Base-by-base conservation (phyloP, 2,329 filamentous ascomycete species). In the Penicillium sp. region DNA sequence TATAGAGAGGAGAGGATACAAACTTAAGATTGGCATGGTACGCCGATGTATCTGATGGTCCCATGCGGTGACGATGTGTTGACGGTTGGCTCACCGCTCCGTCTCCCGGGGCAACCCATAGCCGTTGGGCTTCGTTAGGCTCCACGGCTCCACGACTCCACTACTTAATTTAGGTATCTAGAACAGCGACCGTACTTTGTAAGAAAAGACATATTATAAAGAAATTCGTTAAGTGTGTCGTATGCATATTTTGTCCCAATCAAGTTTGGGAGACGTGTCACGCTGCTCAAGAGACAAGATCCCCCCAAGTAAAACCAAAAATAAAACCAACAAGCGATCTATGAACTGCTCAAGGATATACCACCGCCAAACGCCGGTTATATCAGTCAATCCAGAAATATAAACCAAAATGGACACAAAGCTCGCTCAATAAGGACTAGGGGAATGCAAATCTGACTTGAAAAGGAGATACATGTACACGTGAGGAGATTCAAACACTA, bases 381-480 rank as follows among this genome's bases (percentile, higher is more conserved):
- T 33, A 52, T 29, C 29, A 35, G 23, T 1, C 33, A 26, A 35
- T 27, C 46, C n/a, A 26, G 50, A 48, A 45, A 19, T 25, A 37
- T 42, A 54, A 48, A 23, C 39, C 26, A 45, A 9, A 27, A 21
- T 4, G 7, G 3, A 14, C 26, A 44, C n/a, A 21, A 46, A 44
- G 33, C 10, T 33, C 37, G 50, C 50, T 53, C 16, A 19, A 19
- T 13, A 37, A 19, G 39, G 16, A 39, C 44, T 31, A 21, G 29
- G 13, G 27, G n/a, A 54, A 61, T 62, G 55, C 53, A 56, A 57
- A 37, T 29, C 16, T 13, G 23, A 37, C 54, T 25, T 31, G 53
- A 50, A 55, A 46, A 51, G 21, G 29, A 58, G 47, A 62, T 66
- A 62, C 47, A 59, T 63, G 57, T 63, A 29, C 59, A 61, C 50